Evolutionary conservation across 176 grass and related monocot species (phyloP).

Genomic region (Phoenix roebelenii): DNA sequence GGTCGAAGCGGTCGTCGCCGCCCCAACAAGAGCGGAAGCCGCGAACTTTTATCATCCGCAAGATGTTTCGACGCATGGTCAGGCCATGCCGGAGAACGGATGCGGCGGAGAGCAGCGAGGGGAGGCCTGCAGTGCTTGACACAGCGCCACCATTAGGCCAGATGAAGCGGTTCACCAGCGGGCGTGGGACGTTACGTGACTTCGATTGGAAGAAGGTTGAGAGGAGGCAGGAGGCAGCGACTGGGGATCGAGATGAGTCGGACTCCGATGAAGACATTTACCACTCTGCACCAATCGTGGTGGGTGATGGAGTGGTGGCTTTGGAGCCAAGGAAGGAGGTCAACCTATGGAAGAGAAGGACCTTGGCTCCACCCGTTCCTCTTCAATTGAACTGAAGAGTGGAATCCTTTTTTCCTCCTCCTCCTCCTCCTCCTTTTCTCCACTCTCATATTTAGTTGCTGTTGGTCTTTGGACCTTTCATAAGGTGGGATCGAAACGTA

Average conservation of each 20-base stretch:
- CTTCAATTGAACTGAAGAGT: conserved; percentile 25
- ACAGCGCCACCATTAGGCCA: conserved; percentile 36
- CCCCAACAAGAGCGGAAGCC: conserved; percentile 7
- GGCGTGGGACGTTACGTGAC: conserved; percentile 44
- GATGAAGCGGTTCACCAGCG: conserved; percentile 81
- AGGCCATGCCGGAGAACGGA: neutral
- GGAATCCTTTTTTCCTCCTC: no score
- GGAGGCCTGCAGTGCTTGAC: neutral
- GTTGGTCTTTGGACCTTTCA: no score
- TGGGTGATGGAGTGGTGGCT: conserved; percentile 36
- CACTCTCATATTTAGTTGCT: no score
- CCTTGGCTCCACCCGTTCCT: conserved; percentile 35
- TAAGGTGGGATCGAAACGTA: no score
- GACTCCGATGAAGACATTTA: conserved; percentile 20
- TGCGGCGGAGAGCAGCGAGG: neutral
- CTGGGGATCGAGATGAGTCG: neutral
- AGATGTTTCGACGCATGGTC: conserved; percentile 39
- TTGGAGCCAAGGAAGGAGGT: conserved; percentile 79
- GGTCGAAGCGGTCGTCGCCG: no score
- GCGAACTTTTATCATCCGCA: conserved; percentile 22
- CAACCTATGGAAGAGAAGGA: conserved; percentile 82
- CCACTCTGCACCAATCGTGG: conserved; percentile 63
- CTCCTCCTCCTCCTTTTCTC: no score
- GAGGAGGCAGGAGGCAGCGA: neutral
- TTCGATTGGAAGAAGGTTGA: conserved; percentile 62